A percentile compares a stretch with the other conserved stretches of the same genome.
Evolutionary conservation across 2,329 filamentous ascomycete species (phyloP).

Genomic region (Alternaria sp.): DNA sequence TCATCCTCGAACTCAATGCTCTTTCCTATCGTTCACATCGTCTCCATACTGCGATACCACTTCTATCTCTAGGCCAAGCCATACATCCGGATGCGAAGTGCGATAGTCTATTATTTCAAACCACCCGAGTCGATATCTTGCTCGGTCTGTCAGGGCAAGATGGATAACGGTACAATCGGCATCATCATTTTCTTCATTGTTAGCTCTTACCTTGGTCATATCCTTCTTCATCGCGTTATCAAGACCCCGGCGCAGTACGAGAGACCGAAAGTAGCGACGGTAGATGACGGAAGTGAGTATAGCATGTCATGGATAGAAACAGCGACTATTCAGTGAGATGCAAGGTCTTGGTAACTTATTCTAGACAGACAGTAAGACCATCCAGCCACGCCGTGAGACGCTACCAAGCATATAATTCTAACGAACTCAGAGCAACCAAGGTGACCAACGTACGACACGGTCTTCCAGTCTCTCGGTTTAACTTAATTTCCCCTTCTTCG

Average conservation of each 20-base stretch:
- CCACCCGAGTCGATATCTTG: accelerated
- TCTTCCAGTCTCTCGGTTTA: background rate
- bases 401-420: background rate
- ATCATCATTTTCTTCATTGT: conserved; percentile 23
- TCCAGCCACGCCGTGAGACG: background rate
- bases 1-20: background rate
- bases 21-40: background rate
- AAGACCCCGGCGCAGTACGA: conserved; percentile 25
- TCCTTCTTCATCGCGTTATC: conserved; percentile 21
- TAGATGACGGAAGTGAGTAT: no score
- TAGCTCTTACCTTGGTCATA: conserved; percentile 18
- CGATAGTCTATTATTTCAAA: background rate
- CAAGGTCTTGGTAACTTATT: background rate
- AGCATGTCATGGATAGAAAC: background rate
- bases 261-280: background rate
- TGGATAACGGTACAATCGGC: conserved; percentile 15
- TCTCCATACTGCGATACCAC: background rate
- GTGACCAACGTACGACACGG: background rate
- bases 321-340: background rate
- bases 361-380: background rate
- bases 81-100: background rate
- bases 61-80: background rate
- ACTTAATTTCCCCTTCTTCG: background rate
- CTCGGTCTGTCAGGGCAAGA: background rate
- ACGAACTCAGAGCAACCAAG: background rate